Evolutionary conservation across 192 early-diverging fungal genomes (phyloP), one percentile per base, ranked within the genome.

Genomic region (Mortierella alpina): DNA sequence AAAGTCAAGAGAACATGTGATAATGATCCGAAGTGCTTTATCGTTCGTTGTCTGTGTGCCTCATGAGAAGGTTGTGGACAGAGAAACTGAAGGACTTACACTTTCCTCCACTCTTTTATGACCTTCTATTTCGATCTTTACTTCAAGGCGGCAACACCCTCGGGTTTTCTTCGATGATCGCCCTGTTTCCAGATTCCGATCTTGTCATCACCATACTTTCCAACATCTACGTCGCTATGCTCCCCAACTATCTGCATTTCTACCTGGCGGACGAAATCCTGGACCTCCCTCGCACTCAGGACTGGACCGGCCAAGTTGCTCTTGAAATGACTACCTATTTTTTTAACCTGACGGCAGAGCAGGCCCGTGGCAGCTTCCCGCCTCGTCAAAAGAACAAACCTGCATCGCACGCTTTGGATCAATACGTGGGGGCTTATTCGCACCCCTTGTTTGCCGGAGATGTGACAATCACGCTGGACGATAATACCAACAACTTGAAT

Each of bases 251-350:
- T 46, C n/a, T 62, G 5, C 42, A 47, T 0, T 55, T 56, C 31
- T 51, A 63, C 45, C 49, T 71, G 20, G 60, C 53, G 18, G 69
- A 71, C 22, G 69, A 71, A 10, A 44, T 71, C 10, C 40, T 71
- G 41, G 52, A 42, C n/a, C 15, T 71, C 9, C 51, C 59, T 11
- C 20, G 18, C 22, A 71, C 69, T 8, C 8, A 54, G 41, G 51
- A 71, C 14, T 71, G 69, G 69, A 14, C 63, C 23, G 42, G 7
- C 40, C 8, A 20, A 41, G 47, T 47, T 1, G 39, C 59, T 13
- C 1, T 45, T 10, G 9, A 59, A 7, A n/a, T 1, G 17, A 52
- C 58, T 6, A 8, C 23, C 2, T 18, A 48, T 11, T 3, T 5
- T 1, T 71, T 55, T 31, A 49, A 62, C 8, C 2, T 0, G 13